A percentile compares a stretch with the other conserved stretches of the same genome.
These are phyloP conservation scores for Rhynchospora tenuis DNA, from an alignment of 176 grass and related monocot genomes.

Conservation along the genomic window DNA sequence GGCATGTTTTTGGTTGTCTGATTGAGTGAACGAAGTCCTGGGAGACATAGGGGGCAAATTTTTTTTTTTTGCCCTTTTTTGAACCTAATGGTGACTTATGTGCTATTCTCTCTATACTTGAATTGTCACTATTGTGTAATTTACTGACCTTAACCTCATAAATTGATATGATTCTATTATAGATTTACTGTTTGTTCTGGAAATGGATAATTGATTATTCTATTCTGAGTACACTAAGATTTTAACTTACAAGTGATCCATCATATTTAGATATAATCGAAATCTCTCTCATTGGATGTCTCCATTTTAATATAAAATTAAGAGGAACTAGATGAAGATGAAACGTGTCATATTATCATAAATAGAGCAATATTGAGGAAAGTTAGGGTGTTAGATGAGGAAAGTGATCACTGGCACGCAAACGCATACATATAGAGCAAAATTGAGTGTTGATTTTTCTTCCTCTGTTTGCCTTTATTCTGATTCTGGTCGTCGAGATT, in stretches of 20 bases:
- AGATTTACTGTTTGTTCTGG: background rate
- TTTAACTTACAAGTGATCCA: background rate
- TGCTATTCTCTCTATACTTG: too few relatives aligned
- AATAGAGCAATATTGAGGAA: background rate
- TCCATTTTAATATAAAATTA: constrained; percentile 1
- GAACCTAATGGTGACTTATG: too few relatives aligned
- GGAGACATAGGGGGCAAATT: too few relatives aligned
- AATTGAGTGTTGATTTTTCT: background rate
- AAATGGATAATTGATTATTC: background rate
- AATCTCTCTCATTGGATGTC: background rate
- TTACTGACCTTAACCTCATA: background rate
- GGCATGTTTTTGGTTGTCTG: too few relatives aligned
- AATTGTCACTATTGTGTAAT: background rate
- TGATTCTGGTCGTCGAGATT: background rate
- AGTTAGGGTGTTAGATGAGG: background rate
- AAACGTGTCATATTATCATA: background rate
- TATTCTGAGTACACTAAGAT: background rate
- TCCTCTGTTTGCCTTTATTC: background rate
- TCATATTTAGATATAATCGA: background rate
- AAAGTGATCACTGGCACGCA: background rate
- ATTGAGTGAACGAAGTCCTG: too few relatives aligned
- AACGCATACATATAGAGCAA: background rate
- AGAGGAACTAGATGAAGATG: background rate
- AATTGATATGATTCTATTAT: background rate
- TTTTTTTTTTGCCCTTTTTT: too few relatives aligned